Conservation (phyloP, 2,329 filamentous ascomycete species). For the Pseudogymnoascus sp. region DNA sequence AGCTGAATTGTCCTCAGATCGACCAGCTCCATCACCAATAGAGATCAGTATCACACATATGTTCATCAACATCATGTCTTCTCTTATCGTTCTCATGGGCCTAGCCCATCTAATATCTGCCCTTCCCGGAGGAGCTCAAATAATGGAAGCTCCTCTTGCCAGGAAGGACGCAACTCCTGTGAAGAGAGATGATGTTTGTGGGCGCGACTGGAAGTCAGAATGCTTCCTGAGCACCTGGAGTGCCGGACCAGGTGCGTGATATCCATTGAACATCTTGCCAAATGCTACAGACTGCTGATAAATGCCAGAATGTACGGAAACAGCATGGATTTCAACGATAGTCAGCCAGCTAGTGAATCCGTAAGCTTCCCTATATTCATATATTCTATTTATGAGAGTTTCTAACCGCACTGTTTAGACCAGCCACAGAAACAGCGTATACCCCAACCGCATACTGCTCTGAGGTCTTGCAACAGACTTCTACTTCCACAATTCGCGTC, state of each 20-base stretch:
- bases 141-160: neutral
- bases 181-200: neutral
- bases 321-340: neutral
- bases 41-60: neutral
- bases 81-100: neutral
- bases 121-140: neutral
- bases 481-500: neutral
- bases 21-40: neutral
- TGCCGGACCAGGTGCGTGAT: neutral
- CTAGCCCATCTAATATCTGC: neutral
- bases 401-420: neutral
- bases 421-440: neutral
- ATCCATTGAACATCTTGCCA: neutral
- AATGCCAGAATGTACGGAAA: neutral
- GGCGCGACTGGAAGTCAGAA: neutral
- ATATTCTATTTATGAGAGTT: too few relatives aligned
- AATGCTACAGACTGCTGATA: neutral
- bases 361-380: neutral
- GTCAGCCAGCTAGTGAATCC: neutral
- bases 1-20: neutral
- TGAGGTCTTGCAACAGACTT: neutral
- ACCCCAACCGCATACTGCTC: neutral
- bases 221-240: neutral
- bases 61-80: neutral
- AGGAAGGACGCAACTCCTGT: neutral